Evolutionary conservation across 176 grass and related monocot species (phyloP).

Genomic region (Lolium multiflorum): DNA sequence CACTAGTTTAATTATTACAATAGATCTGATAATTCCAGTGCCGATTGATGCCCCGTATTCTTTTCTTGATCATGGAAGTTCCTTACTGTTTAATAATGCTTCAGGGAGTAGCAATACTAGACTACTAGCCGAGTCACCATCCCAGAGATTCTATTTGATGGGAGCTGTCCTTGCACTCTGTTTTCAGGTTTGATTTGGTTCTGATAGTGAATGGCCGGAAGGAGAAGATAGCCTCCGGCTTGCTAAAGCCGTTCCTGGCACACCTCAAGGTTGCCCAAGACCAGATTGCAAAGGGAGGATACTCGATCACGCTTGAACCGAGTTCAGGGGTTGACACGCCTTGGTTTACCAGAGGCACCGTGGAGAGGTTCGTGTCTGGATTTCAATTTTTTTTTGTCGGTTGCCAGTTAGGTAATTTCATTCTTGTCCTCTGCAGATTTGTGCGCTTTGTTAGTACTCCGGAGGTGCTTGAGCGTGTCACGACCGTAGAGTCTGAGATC

Average conservation of each 20-base stretch:
- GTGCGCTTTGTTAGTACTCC: conserved; percentile 96
- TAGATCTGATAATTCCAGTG: conserved; percentile 36
- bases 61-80: conserved; percentile 1
- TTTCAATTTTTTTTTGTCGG: conserved; percentile 9
- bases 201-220: conserved; percentile 74
- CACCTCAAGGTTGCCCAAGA: conserved; percentile 90
- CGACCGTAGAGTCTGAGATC: conserved; percentile 90
- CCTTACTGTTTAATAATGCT: conserved; percentile 7
- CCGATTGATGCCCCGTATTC: not conserved
- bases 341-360: conserved; percentile 87
- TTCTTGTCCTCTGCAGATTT: conserved; percentile 64
- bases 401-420: conserved; percentile 11
- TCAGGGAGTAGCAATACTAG: conserved; percentile 6
- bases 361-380: conserved; percentile 66
- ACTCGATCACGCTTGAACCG: conserved; percentile 86
- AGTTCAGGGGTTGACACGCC: conserved; percentile 42
- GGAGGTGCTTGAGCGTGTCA: conserved; percentile 93
- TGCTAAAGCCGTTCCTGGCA: conserved; percentile 80
- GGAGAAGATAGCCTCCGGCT: conserved; percentile 94
- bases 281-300: conserved; percentile 90
- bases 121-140: not conserved
- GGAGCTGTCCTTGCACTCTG: not conserved
- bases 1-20: conserved; percentile 7
- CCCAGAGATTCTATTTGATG: conserved; percentile 2
- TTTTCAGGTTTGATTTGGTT: conserved; percentile 94